phyloP scores from a whole-genome alignment of 1,284 basidiomycete species.

The Cryptococcus neoformans region DNA sequence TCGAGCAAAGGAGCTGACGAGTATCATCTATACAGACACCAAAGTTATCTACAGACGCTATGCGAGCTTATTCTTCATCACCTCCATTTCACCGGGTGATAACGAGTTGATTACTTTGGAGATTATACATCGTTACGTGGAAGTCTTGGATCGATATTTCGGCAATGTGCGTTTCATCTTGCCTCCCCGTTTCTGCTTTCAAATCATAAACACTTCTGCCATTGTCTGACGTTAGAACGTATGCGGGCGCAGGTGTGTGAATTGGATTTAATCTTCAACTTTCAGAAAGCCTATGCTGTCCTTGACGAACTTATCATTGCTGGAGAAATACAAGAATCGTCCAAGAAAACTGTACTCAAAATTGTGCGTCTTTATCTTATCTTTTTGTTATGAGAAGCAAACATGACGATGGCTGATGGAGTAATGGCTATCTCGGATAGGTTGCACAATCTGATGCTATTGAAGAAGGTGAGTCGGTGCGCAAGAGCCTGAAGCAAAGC shows the following conservation, averaged over 20 bases:
- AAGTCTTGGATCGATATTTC: constrained; percentile 98
- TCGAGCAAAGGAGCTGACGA: background rate
- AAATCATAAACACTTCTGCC: background rate
- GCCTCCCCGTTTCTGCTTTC: background rate
- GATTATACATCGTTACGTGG: constrained; percentile 97
- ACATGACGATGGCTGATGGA: background rate
- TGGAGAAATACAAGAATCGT: constrained; percentile 97
- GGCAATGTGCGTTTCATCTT: constrained; percentile 74
- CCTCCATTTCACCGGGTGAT: constrained; percentile 82
- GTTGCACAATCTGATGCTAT: constrained; percentile 53
- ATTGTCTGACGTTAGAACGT: background rate
- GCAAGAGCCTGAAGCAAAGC: constrained; percentile 14
- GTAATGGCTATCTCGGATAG: constrained; percentile 18
- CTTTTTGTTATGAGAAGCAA: background rate
- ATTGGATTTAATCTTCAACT: constrained; percentile 96
- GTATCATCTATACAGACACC: constrained; percentile 58
- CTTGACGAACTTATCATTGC: constrained; percentile 97
- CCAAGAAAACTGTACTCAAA: constrained; percentile 93
- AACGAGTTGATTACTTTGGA: constrained; percentile 92
- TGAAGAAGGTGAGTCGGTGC: constrained; percentile 52
- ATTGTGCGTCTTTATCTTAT: constrained; percentile 58
- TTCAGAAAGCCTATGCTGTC: constrained; percentile 95
- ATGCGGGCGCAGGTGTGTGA: constrained; percentile 75
- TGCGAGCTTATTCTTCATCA: constrained; percentile 97
- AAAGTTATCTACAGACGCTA: constrained; percentile 98